Evolutionary conservation across 257 asterid species (phyloP), one percentile per base, ranked within the genome.

Genomic region (Solanum medicagineum): DNA sequence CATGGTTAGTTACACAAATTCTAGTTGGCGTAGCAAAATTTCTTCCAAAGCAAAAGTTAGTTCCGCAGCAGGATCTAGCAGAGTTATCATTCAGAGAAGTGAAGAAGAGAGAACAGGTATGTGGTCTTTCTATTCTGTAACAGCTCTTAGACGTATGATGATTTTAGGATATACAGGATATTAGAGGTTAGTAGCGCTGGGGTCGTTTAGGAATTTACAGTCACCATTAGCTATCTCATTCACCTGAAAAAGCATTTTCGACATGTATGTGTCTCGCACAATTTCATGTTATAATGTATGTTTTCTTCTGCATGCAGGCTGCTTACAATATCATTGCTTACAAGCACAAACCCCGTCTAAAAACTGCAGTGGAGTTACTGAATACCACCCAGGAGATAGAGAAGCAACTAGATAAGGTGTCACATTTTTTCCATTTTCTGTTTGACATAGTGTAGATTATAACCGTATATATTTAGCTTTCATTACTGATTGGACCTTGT

Each of bases 361-460:
- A 93, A 81, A 95, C 99, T n/a, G 99, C 98, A 62, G 68, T 91
- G 89, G 98, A 97, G 90, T 85, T 97, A 90, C 90, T 97, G 77
- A 85, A 90, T 81, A 93, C 99, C 69, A 94, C 99, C 45, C 86
- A 90, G 83, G 93, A 95, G 87, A 92, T 97, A 60, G 99, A 94
- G 86, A 86, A 88, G 62, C 89, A 87, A 86, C 93, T 97, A 81
- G 92, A 93, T 84, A 91, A 92, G 93, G 99, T 94, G 87, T 36
- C 85, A 63, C 70, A 44, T 24, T 16, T 68, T 54, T 2, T 66
- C 36, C 9, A 24, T 44, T 20, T 22, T 71, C 36, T 19, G 29
- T 62, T 81, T 62, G 10, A 22, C 10, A 1, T 24, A 5, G 63
- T 53, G 53, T 79, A 0, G 26, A 53, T 79, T 79, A 44, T 24